phyloP scores from a whole-genome alignment of 495 filamentous ascomycete species.

The Acidiella bohemica region DNA sequence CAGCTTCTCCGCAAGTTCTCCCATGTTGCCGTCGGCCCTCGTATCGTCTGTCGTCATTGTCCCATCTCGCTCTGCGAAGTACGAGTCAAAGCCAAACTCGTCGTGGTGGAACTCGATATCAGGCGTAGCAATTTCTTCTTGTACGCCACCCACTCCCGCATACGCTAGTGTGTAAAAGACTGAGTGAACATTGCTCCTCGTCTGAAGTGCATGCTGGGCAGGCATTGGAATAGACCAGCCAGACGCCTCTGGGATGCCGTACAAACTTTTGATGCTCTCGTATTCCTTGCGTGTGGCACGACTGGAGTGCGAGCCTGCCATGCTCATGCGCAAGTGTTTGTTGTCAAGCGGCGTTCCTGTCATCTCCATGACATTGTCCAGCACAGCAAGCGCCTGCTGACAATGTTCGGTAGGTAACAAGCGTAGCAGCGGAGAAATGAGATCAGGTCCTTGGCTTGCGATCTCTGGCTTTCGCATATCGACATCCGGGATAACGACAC shows the following conservation, averaged over 20 bases:
- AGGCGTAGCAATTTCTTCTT: conserved; percentile 53
- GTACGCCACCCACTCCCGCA: conserved; percentile 24
- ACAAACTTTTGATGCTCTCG: conserved; percentile 82
- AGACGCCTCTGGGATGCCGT: conserved; percentile 88
- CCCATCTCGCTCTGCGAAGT: conserved; percentile 62
- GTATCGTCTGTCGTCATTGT: conserved; percentile 88
- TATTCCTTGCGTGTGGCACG: conserved; percentile 83
- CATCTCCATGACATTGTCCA: conserved; percentile 91
- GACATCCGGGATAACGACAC: conserved; percentile 72
- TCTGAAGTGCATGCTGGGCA: conserved; percentile 69
- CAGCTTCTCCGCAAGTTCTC: conserved; percentile 77
- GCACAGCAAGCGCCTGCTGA: conserved; percentile 73
- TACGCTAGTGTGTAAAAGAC: conserved; percentile 80
- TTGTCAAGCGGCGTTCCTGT: conserved; percentile 84
- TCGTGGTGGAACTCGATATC: conserved; percentile 87
- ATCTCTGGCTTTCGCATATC: conserved; percentile 90
- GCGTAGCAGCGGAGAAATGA: conserved; percentile 84
- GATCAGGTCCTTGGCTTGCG: conserved; percentile 77
- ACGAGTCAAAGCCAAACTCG: conserved; percentile 66
- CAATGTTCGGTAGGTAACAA: conserved; percentile 88
- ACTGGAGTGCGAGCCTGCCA: conserved; percentile 63
- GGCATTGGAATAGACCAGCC: conserved; percentile 96
- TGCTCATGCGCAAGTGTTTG: conserved; percentile 92
- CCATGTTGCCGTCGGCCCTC: conserved; percentile 59
- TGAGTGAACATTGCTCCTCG: conserved; percentile 84